Conservation (phyloP, 1,284 basidiomycete species). For the Singerocomus rubriflavus region DNA sequence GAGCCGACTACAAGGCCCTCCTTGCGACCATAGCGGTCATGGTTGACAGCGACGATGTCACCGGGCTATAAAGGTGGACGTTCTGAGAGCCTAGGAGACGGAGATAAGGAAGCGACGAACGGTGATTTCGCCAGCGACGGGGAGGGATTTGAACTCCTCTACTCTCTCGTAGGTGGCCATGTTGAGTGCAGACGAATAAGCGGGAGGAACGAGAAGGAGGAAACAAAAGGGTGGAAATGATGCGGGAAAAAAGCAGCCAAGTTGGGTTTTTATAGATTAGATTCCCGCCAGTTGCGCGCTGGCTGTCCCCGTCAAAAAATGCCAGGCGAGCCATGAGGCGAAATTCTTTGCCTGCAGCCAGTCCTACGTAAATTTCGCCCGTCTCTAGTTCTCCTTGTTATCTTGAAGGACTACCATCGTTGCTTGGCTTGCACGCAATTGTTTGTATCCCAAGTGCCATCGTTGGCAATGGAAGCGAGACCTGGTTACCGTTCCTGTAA, state of each 20-base stretch:
- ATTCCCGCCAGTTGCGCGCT: slow-evolving; percentile 23
- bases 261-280: slow-evolving; percentile 48
- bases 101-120: slow-evolving; percentile 26
- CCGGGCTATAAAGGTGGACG: slow-evolving; percentile 49
- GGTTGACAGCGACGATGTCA: slow-evolving; percentile 73
- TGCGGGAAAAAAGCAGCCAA: slow-evolving; percentile 19
- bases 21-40: slow-evolving; percentile 55
- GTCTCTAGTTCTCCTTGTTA: too few relatives aligned
- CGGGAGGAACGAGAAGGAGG: slow-evolving; percentile 6
- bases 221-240: slow-evolving; percentile 22
- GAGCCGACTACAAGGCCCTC: slow-evolving; percentile 77
- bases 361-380: slow-evolving; percentile 13
- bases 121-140: slow-evolving; percentile 31
- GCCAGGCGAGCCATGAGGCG: slow-evolving; percentile 49
- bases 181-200: slow-evolving; percentile 6
- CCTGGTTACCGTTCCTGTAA: slow-evolving; percentile 8
- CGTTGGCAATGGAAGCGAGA: slow-evolving; percentile 7
- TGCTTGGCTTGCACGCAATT: slow-evolving; percentile 1
- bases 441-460: slow-evolving; percentile 1
- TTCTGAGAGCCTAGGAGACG: neutral
- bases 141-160: slow-evolving; percentile 28
- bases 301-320: slow-evolving; percentile 24
- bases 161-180: slow-evolving; percentile 36
- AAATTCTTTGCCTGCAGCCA: too few relatives aligned
- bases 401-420: neutral